phyloP scores from a whole-genome alignment of 352 stramenopile species.

The Thalassiosira hispida region DNA sequence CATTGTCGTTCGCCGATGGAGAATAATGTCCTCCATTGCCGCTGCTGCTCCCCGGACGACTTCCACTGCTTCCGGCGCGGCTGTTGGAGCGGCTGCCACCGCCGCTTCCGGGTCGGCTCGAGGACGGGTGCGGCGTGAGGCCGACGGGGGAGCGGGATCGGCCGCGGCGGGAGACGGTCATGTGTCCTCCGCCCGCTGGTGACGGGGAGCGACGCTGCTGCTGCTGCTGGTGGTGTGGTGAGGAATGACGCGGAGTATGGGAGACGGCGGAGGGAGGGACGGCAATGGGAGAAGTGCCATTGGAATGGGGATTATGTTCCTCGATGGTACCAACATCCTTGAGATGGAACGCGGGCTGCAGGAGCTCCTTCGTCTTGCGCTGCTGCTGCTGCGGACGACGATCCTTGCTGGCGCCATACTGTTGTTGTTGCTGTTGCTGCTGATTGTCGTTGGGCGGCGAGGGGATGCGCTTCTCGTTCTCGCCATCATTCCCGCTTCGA shows the following conservation, averaged over 20 bases:
- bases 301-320: not conserved
- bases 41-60: not conserved
- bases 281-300: not conserved
- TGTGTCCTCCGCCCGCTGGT: not conserved
- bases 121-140: conserved; percentile 12
- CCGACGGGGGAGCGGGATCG: conserved; percentile 24
- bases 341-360: not conserved
- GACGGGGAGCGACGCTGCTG: conserved; percentile 12
- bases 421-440: not conserved
- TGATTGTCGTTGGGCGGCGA: not conserved
- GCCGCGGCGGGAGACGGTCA: conserved; percentile 15
- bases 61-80: not conserved
- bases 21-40: too few relatives aligned
- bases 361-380: not conserved
- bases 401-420: too few relatives aligned
- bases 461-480: too few relatives aligned
- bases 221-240: not conserved
- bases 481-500: not conserved
- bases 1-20: not conserved
- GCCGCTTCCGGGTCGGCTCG: not conserved
- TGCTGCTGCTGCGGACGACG: not conserved
- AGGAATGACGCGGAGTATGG: not conserved
- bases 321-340: not conserved
- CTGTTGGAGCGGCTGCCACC: not conserved
- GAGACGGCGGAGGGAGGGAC: not conserved